phyloP scores from a whole-genome alignment of 495 filamentous ascomycete genomes.

The Opeltia flavorubescens region DNA sequence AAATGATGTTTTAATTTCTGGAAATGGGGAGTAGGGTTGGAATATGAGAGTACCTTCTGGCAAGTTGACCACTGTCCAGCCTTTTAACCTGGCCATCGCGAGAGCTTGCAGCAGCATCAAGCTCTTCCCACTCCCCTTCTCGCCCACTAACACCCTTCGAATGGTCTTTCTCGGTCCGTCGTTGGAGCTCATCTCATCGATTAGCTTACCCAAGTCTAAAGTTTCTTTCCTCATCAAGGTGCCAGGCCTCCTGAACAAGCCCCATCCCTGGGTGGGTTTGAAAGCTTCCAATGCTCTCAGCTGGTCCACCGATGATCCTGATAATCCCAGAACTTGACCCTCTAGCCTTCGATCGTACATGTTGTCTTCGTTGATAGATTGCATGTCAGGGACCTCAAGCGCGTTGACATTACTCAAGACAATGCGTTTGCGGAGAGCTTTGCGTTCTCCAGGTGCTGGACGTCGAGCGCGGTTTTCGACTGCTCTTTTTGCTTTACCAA shows the following conservation, averaged over 20 bases:
- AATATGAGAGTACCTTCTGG: conserved; percentile 58
- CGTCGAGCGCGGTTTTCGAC: conserved; percentile 16
- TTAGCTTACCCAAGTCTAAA: conserved; percentile 47
- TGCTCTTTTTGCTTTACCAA: conserved; percentile 25
- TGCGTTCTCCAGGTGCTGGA: conserved; percentile 57
- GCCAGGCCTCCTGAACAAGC: conserved; percentile 65
- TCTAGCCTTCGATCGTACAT: conserved; percentile 37
- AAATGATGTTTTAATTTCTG: no score
- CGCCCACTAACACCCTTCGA: conserved; percentile 57
- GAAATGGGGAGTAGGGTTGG: not conserved
- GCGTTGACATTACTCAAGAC: conserved; percentile 90
- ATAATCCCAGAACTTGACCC: conserved; percentile 55
- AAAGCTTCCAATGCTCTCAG: conserved; percentile 76
- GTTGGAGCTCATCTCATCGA: conserved; percentile 34
- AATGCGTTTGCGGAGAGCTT: conserved; percentile 72
- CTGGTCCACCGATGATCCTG: conserved; percentile 56
- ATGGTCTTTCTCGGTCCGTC: conserved; percentile 40
- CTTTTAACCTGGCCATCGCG: conserved; percentile 65
- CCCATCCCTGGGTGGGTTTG: conserved; percentile 83
- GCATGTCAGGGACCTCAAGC: conserved; percentile 51
- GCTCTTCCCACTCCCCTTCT: conserved; percentile 68
- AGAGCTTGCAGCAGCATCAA: conserved; percentile 73
- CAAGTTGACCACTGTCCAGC: conserved; percentile 79
- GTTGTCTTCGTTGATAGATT: conserved; percentile 40
- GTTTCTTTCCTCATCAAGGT: conserved; percentile 63